Base-by-base conservation (phyloP, 2,329 filamentous ascomycete species). In the Pseudogymnoascus sp. region DNA sequence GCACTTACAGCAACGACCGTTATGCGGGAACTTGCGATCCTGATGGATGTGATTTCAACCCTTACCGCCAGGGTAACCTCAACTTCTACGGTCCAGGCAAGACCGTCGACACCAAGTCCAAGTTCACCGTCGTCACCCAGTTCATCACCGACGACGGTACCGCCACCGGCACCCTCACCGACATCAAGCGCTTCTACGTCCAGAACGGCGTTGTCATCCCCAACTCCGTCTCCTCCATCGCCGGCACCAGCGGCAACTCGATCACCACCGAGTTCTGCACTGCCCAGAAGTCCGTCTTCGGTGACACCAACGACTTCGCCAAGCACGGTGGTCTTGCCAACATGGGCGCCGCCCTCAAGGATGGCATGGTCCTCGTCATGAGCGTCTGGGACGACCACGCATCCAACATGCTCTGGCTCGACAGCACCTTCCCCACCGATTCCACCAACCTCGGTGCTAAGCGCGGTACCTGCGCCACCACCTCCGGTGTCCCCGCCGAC, bases 361-460 rank as follows among this genome's bases (percentile, higher is more conserved):
- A 77, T 33, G 84, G 83, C 36, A 85, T 87, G 82, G 84, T 86
- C 37, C 77, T 88, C 12, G 84, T 86, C 66, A 78, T 88, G 77
- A 80, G 77, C 22, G 74, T 85, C 62, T 82, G 80, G 79, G 72
- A 76, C 62, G 76, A 78, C 64, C 81, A 88, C 74, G 73, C 81
- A 63, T 75, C 82, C 69, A 80, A 86, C 75, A 90, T 90, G 86
- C 80, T 87, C 68, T 90, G 88, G 88, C 81, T 91, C 68, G 87
- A 90, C 77, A 82, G 81, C 63, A 81, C 76, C 71, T 87, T 82
- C 77, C 86, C 86, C 57, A 75, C 76, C 63, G 70, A 74, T 64
- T 68, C 75, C 30, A 77, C 75, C 59, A 65, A 63, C 1, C 76
- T 76, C 30, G 83, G 84, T 66, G 72, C 76, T 62, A 74, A 74